Percentiles rank a stretch among this genome's conserved stretches.
phyloP scores from a whole-genome alignment of 306 rosid species.

The Astragalus membranaceus region DNA sequence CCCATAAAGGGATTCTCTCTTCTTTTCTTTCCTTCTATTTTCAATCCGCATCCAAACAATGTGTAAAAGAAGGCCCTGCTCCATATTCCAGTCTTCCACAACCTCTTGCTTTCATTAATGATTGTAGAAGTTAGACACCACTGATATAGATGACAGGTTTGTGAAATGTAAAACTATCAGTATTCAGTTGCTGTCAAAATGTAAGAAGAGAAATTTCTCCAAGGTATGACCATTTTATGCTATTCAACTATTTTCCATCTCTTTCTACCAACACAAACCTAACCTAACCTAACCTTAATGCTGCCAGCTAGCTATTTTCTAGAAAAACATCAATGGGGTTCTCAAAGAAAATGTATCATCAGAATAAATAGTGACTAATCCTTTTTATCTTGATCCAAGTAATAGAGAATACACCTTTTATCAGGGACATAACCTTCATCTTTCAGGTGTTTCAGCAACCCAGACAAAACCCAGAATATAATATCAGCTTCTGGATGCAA shows the following conservation, averaged over 20 bases:
- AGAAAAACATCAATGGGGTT: neutral
- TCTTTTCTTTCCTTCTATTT: too few relatives aligned
- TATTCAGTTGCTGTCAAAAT: neutral
- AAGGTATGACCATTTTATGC: neutral
- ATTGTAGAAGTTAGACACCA: neutral
- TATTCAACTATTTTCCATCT: neutral
- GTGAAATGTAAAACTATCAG: neutral
- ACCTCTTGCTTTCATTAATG: neutral
- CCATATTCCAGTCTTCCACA: neutral
- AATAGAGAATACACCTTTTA: constrained; percentile 50
- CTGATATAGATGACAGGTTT: neutral
- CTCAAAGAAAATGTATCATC: neutral
- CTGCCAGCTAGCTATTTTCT: neutral
- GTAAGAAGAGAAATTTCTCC: neutral
- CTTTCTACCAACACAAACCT: neutral
- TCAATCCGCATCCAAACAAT: too few relatives aligned
- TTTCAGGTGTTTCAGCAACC: constrained; percentile 45
- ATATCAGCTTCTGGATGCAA: constrained; percentile 59
- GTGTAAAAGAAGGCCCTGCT: neutral
- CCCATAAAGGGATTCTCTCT: too few relatives aligned
- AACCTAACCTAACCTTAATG: neutral
- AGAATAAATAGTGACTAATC: constrained; percentile 7
- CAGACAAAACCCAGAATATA: constrained; percentile 47
- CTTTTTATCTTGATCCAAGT: constrained; percentile 39
- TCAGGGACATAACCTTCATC: constrained; percentile 84